Evolutionary conservation across 768 basidiomycete species (phyloP).

Genomic region (Leccinum olivaceopallidum): DNA sequence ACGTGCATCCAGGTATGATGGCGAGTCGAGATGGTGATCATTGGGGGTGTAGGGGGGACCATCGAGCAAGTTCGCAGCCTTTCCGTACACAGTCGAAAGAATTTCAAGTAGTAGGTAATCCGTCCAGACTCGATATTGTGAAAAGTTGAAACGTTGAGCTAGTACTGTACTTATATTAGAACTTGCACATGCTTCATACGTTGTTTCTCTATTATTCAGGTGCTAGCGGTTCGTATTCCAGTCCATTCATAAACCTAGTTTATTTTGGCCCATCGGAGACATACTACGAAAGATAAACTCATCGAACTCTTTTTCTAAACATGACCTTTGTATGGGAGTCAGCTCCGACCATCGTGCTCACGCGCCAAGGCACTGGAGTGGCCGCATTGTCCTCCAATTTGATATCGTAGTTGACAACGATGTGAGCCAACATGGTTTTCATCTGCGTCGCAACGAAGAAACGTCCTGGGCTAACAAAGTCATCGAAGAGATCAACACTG

Average conservation of each 20-base stretch:
- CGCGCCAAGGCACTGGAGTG: not conserved
- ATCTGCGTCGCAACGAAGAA: not conserved
- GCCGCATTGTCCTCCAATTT: not conserved
- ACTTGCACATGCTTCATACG: no score
- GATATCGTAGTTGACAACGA: not conserved
- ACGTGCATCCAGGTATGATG: no score
- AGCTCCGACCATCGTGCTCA: not conserved
- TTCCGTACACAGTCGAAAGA: no score
- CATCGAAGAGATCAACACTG: not conserved
- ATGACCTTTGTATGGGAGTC: not conserved
- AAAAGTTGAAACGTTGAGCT: no score
- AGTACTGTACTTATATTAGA: no score
- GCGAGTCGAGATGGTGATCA: not conserved
- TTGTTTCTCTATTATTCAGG: not conserved
- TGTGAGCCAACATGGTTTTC: constrained; percentile 2
- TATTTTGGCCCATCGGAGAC: not conserved
- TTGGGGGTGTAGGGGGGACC: no score
- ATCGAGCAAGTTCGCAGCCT: not conserved
- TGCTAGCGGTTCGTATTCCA: not conserved
- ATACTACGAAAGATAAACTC: not conserved
- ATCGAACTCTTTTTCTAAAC: not conserved
- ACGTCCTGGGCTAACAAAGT: not conserved
- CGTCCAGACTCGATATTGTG: no score
- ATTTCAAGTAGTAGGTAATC: no score
- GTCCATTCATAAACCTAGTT: not conserved